A percentile compares a stretch with the other conserved stretches of the same genome.
phyloP scores from a whole-genome alignment of 2,329 filamentous ascomycete species.

The Diaporthe longicolla region DNA sequence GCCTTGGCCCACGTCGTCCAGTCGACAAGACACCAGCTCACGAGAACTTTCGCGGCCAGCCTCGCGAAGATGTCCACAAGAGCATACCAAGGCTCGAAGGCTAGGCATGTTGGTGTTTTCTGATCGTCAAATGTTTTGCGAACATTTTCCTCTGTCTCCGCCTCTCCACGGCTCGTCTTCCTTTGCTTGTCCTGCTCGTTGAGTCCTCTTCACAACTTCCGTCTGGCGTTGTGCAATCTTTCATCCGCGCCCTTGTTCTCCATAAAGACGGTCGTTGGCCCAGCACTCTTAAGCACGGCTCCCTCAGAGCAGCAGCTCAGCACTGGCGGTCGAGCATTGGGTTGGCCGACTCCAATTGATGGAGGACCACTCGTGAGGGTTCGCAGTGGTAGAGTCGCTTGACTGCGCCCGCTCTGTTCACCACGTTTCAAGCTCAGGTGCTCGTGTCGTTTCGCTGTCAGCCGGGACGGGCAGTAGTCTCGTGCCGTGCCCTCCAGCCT shows the following conservation, averaged over 20 bases:
- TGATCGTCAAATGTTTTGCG: not conserved
- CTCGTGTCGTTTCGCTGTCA: not conserved
- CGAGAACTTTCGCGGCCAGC: not conserved
- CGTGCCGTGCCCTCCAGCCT: not conserved
- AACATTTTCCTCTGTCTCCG: not conserved
- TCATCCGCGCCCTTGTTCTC: too few species aligned
- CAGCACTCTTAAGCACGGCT: not conserved
- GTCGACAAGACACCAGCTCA: not conserved
- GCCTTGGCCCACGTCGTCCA: not conserved
- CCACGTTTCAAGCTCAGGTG: not conserved
- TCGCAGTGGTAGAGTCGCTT: not conserved
- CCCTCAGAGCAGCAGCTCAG: not conserved
- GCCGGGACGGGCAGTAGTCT: too few species aligned
- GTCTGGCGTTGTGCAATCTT: not conserved
- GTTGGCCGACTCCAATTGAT: not conserved
- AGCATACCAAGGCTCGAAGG: conserved; percentile 3
- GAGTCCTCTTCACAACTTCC: not conserved
- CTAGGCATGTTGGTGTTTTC: not conserved
- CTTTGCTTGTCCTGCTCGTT: not conserved
- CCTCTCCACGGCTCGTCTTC: not conserved
- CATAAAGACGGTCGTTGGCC: not conserved
- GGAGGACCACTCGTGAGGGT: not conserved
- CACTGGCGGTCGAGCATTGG: not conserved
- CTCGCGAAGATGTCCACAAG: not conserved
- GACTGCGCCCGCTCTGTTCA: not conserved